Percentiles rank a stretch among this genome's conserved stretches.
Evolutionary conservation across 768 basidiomycete species (phyloP).

Genomic region (Pholiota conissans): DNA sequence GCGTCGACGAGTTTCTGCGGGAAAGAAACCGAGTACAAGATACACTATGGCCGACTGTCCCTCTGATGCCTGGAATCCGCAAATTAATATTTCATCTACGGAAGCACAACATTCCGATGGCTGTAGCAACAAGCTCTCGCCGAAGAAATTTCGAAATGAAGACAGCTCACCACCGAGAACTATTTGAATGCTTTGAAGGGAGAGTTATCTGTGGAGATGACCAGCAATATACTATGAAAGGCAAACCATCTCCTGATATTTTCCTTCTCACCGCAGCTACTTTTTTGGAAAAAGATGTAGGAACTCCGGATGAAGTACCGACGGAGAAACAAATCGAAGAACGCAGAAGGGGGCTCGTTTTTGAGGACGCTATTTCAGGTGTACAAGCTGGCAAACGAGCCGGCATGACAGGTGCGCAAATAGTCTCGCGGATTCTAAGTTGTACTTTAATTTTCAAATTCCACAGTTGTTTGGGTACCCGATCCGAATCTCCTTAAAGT

Average conservation of each 20-base stretch:
- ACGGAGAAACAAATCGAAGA: conserved; percentile 41
- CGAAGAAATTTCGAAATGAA: conserved; percentile 69
- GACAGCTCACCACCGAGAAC: conserved; percentile 55
- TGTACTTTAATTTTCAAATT: background rate
- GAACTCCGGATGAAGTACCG: conserved; percentile 36
- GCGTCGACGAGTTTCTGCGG: conserved; percentile 56
- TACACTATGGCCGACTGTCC: conserved; percentile 64
- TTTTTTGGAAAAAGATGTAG: conserved; percentile 57
- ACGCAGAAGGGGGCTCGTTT: conserved; percentile 68
- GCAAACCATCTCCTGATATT: conserved; percentile 85
- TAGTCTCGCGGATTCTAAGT: background rate
- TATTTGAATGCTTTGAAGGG: conserved; percentile 63
- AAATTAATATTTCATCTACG: conserved; percentile 74
- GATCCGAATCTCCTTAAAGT: conserved; percentile 64
- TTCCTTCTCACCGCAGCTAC: conserved; percentile 73
- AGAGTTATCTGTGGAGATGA: conserved; percentile 78
- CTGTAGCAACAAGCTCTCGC: conserved; percentile 76
- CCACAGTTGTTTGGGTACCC: conserved; percentile 81
- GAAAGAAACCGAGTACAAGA: conserved; percentile 62
- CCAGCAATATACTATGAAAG: conserved; percentile 45
- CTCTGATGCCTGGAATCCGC: conserved; percentile 70
- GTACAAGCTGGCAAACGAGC: conserved; percentile 81
- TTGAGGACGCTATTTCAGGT: conserved; percentile 81
- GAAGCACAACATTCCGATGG: conserved; percentile 69
- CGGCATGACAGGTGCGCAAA: conserved; percentile 74